phyloP scores from a whole-genome alignment of 1,284 basidiomycete species.

The Apiotrichum sp. region DNA sequence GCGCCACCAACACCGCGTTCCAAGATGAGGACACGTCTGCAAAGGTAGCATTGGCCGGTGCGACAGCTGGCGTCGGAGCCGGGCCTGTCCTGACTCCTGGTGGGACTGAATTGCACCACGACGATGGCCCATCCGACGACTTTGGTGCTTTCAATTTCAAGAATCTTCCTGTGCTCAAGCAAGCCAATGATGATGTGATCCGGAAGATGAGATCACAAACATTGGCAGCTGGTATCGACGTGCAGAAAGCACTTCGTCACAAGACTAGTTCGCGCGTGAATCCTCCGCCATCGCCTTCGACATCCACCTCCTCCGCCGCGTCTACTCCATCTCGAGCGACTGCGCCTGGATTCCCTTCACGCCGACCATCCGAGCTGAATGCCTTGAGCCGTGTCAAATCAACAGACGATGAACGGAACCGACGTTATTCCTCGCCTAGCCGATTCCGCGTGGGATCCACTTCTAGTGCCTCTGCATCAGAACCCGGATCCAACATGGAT shows the following conservation, averaged over 20 bases:
- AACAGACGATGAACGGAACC: conserved; percentile 62
- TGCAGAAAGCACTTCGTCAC: background rate
- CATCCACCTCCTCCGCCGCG: conserved; percentile 84
- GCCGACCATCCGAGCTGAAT: conserved; percentile 78
- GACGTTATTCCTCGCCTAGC: conserved; percentile 81
- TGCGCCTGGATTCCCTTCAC: conserved; percentile 51
- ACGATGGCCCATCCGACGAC: conserved; percentile 56
- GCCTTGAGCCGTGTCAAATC: conserved; percentile 78
- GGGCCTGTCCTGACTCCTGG: background rate
- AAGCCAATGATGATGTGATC: conserved; percentile 98
- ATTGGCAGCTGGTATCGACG: conserved; percentile 20
- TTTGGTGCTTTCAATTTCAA: conserved; percentile 99
- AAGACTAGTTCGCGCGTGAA: conserved; percentile 1
- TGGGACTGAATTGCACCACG: conserved; percentile 5
- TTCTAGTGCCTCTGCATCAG: conserved; percentile 51
- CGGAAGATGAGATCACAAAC: conserved; percentile 64
- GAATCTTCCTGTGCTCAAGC: conserved; percentile 92
- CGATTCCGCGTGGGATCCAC: conserved; percentile 76
- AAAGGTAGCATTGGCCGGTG: conserved; percentile 47
- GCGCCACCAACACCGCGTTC: conserved; percentile 48
- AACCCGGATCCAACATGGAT: conserved; percentile 27
- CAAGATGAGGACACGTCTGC: conserved; percentile 53
- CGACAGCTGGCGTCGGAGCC: background rate
- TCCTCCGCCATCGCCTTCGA: conserved; percentile 64
- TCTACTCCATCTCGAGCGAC: conserved; percentile 72